Percentiles rank a stretch among this genome's conserved stretches.
Conservation (phyloP, 2,329 filamentous ascomycete species). For the Aureobasidium pullulans region DNA sequence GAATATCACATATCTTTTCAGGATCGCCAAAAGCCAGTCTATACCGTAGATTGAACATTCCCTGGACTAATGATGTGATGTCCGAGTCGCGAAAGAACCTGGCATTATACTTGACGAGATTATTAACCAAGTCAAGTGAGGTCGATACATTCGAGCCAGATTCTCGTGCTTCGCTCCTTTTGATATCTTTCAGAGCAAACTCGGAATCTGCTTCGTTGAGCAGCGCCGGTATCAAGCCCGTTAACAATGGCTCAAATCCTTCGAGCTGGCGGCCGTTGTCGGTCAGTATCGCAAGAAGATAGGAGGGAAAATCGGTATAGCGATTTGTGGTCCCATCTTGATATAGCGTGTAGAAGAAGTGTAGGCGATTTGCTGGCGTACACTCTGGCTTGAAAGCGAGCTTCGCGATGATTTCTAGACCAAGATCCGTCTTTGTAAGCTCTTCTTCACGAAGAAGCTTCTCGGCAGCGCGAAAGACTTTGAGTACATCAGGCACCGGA, state of each 20-base stretch:
- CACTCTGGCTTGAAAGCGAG: constrained; percentile 9
- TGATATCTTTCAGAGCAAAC: background rate
- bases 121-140: constrained; percentile 6
- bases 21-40: background rate
- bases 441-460: constrained; percentile 4
- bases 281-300: constrained; percentile 5
- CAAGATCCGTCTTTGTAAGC: background rate
- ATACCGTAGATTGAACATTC: background rate
- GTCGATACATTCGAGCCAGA: background rate
- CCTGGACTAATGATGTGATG: background rate
- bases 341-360: constrained; percentile 3
- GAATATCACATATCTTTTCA: background rate
- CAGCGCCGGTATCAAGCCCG: background rate
- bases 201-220: background rate
- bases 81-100: constrained; percentile 1
- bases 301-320: constrained; percentile 3
- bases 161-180: background rate
- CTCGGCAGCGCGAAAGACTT: background rate
- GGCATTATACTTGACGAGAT: constrained; percentile 12
- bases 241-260: constrained; percentile 4
- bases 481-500: background rate
- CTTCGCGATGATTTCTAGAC: background rate
- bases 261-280: constrained; percentile 12
- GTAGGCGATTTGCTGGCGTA: constrained; percentile 2
- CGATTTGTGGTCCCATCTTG: constrained; percentile 6